Percentiles rank a stretch among this genome's conserved stretches.
These are phyloP conservation scores for Ceratobasidium theobromae DNA, from an alignment of 1,284 basidiomycete genomes.

Conservation along the genomic window DNA sequence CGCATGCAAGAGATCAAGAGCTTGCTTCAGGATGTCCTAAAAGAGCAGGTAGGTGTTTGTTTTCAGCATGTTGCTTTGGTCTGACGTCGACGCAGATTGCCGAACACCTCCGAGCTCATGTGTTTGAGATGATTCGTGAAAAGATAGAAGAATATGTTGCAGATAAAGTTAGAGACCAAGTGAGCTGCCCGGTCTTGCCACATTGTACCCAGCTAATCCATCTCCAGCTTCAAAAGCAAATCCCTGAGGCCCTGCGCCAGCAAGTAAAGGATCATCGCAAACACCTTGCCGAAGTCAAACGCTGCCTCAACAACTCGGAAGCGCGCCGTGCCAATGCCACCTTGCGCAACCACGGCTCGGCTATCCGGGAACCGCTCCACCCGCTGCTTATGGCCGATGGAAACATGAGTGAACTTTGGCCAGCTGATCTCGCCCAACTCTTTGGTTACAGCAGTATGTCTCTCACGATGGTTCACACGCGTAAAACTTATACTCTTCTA, in stretches of 20 bases:
- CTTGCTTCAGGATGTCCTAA: constrained; percentile 46
- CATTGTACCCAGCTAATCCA: constrained; percentile 32
- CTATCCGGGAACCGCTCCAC: constrained; percentile 48
- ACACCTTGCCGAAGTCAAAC: constrained; percentile 53
- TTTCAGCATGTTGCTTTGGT: neutral
- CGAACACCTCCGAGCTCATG: constrained; percentile 42
- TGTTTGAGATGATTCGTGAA: constrained; percentile 45
- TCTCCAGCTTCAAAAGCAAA: constrained; percentile 50
- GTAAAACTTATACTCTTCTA: constrained; percentile 30
- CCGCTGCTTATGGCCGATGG: constrained; percentile 51
- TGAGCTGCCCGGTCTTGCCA: constrained; percentile 45
- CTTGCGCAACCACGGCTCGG: constrained; percentile 43
- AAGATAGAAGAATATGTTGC: constrained; percentile 44
- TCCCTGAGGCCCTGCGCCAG: constrained; percentile 51
- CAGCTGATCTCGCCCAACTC: constrained; percentile 52
- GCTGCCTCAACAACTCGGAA: constrained; percentile 56
- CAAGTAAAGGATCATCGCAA: constrained; percentile 51
- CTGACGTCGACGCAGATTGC: constrained; percentile 39
- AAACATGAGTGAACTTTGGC: constrained; percentile 50
- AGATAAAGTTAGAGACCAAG: constrained; percentile 43
- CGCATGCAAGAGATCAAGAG: constrained; percentile 45
- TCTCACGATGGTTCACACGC: neutral
- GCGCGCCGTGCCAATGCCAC: constrained; percentile 53
- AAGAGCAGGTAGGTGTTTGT: constrained; percentile 39
- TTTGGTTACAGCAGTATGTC: constrained; percentile 54